phyloP scores from a whole-genome alignment of 176 grass and related monocot species.

The Chloris gayana region DNA sequence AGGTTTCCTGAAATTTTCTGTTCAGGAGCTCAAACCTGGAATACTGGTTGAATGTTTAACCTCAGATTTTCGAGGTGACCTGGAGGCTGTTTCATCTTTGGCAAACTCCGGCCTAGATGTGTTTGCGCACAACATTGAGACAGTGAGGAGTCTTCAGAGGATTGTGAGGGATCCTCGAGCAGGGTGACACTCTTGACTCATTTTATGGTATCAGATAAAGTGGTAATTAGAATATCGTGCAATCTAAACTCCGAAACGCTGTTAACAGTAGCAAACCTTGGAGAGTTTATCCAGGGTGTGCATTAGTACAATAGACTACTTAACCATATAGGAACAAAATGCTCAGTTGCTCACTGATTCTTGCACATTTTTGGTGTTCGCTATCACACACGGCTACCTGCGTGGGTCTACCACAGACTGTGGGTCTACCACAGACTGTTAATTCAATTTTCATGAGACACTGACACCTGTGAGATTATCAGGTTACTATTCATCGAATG shows the following conservation, averaged over 20 bases:
- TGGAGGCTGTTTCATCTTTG: conserved; percentile 68
- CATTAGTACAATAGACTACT: too few relatives aligned
- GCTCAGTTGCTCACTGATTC: too few relatives aligned
- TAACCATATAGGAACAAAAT: too few relatives aligned
- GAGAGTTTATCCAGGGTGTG: too few relatives aligned
- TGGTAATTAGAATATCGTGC: neutral
- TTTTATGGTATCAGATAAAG: neutral
- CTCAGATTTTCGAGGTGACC: conserved; percentile 90
- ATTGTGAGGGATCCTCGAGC: conserved; percentile 95
- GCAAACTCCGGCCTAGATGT: conserved; percentile 84
- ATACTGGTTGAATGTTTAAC: conserved; percentile 92
- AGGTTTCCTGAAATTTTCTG: neutral
- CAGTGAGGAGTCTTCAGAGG: conserved; percentile 74
- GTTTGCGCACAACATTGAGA: conserved; percentile 96
- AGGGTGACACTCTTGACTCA: conserved; percentile 48
- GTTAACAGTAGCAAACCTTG: too few relatives aligned
- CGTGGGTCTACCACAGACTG: too few relatives aligned
- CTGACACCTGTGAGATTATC: neutral
- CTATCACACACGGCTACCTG: too few relatives aligned
- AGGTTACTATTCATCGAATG: neutral
- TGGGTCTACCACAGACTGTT: too few relatives aligned
- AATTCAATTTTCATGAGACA: neutral
- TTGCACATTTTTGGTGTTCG: too few relatives aligned
- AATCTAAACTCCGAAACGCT: neutral
- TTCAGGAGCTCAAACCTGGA: conserved; percentile 79